These are phyloP conservation scores for Penicillium mononematosum DNA, from an alignment of 495 filamentous ascomycete genomes.

Conservation along the genomic window DNA sequence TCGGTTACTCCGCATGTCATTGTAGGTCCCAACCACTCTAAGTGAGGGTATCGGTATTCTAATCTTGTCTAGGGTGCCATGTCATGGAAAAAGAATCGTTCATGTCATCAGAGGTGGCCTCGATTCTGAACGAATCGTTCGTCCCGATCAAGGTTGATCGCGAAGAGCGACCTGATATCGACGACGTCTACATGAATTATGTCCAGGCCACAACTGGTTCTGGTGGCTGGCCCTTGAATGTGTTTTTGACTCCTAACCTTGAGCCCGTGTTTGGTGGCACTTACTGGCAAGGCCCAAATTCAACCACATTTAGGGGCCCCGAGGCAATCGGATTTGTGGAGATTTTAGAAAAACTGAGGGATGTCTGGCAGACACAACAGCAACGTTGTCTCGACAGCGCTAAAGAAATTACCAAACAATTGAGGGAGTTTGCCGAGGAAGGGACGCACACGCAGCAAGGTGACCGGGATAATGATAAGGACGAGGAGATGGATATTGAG, in stretches of 20 bases:
- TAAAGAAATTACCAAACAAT: slow-evolving; percentile 73
- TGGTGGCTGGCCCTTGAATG: slow-evolving; percentile 95
- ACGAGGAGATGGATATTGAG: slow-evolving; percentile 79
- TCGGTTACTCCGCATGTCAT: slow-evolving; percentile 94
- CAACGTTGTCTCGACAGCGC: slow-evolving; percentile 75
- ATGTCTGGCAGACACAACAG: slow-evolving; percentile 84
- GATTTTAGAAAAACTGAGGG: slow-evolving; percentile 76
- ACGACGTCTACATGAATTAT: slow-evolving; percentile 98
- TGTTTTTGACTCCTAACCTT: slow-evolving; percentile 90
- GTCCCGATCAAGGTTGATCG: slow-evolving; percentile 92
- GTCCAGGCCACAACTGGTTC: slow-evolving; percentile 89
- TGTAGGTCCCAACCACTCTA: slow-evolving; percentile 52
- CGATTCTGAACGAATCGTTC: slow-evolving; percentile 80
- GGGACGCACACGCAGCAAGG: slow-evolving; percentile 62
- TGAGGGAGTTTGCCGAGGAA: slow-evolving; percentile 84
- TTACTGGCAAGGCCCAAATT: slow-evolving; percentile 85
- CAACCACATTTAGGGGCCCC: slow-evolving; percentile 44
- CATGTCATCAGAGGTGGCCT: slow-evolving; percentile 74
- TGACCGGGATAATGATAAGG: slow-evolving; percentile 54
- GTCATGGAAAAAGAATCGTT: slow-evolving; percentile 96
- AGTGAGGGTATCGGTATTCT: background rate
- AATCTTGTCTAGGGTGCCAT: slow-evolving; percentile 66
- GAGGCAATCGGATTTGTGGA: slow-evolving; percentile 71
- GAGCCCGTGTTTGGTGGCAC: slow-evolving; percentile 95
- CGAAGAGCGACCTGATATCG: slow-evolving; percentile 92